Conservation (phyloP, 164 flowering plant genomes). For the Kalanchoe fedtschenkoi region DNA sequence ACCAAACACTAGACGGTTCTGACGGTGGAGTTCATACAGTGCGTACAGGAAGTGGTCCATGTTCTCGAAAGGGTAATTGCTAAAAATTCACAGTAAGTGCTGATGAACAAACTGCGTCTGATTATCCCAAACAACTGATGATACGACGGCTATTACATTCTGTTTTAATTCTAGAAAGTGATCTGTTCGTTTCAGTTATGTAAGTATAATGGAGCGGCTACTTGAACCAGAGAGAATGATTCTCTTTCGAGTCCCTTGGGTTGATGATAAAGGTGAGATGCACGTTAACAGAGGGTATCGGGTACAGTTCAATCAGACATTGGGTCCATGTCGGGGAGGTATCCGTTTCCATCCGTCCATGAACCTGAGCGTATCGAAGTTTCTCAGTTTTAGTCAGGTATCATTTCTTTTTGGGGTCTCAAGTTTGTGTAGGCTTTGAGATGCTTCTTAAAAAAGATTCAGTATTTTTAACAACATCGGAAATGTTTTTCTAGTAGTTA, state of each 20-base stretch:
- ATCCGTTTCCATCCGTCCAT: conserved; percentile 81
- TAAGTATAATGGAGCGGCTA: conserved; percentile 83
- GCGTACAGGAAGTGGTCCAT: no score
- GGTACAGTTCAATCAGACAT: conserved; percentile 81
- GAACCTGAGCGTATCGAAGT: conserved; percentile 88
- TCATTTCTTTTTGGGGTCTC: conserved; percentile 1
- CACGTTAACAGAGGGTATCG: conserved; percentile 92
- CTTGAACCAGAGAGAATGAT: conserved; percentile 91
- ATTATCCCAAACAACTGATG: no score
- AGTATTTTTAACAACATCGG: background rate
- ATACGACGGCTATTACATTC: no score
- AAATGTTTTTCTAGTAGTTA: background rate
- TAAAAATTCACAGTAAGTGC: no score
- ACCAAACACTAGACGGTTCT: no score
- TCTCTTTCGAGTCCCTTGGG: conserved; percentile 94
- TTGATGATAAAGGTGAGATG: conserved; percentile 92
- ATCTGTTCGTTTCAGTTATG: conserved; percentile 49
- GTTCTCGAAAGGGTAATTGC: no score
- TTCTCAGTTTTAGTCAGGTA: conserved; percentile 96
- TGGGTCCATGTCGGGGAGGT: conserved; percentile 98
- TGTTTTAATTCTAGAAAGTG: background rate
- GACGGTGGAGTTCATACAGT: no score
- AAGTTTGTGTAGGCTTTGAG: background rate
- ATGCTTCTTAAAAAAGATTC: background rate
- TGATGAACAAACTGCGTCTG: no score